A percentile compares a stretch with the other conserved stretches of the same genome.
Conservation (phyloP, 768 basidiomycete genomes). For the Naganishia onofrii region DNA sequence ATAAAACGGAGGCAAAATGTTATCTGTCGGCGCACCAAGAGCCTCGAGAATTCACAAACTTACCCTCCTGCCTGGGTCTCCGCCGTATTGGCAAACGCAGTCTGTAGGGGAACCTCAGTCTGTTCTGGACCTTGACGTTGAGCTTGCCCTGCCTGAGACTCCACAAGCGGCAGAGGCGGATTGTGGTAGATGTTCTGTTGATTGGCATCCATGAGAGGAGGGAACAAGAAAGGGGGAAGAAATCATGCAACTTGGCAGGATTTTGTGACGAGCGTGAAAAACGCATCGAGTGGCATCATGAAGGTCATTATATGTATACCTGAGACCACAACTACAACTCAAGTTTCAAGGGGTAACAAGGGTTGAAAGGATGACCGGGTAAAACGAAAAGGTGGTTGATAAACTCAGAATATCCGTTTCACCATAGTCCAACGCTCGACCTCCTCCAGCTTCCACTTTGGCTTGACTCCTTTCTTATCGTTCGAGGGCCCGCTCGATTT, state of each 20-base stretch:
- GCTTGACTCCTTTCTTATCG: slow-evolving; percentile 57
- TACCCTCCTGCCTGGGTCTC: not conserved
- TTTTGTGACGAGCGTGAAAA: not conserved
- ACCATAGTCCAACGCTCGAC: slow-evolving; percentile 94
- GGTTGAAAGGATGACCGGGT: not conserved
- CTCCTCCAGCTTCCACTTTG: slow-evolving; percentile 72
- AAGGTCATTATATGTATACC: not conserved
- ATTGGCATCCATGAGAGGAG: not conserved
- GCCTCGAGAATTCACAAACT: not conserved
- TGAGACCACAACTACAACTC: not conserved
- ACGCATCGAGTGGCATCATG: not conserved
- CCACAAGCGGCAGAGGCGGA: not conserved
- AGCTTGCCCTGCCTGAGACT: not conserved
- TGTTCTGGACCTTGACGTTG: not conserved
- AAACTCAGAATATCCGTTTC: slow-evolving; percentile 71
- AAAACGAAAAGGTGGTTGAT: not conserved
- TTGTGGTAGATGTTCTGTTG: not conserved
- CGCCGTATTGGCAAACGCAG: not conserved
- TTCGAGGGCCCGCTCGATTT: slow-evolving; percentile 27
- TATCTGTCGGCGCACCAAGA: no score
- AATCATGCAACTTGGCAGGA: not conserved
- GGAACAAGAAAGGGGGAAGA: not conserved
- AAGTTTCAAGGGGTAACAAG: not conserved
- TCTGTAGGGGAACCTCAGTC: not conserved
- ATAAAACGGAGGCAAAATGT: no score